phyloP scores from a whole-genome alignment of 2,329 filamentous ascomycete species.

The Pseudocercospora crystallina region DNA sequence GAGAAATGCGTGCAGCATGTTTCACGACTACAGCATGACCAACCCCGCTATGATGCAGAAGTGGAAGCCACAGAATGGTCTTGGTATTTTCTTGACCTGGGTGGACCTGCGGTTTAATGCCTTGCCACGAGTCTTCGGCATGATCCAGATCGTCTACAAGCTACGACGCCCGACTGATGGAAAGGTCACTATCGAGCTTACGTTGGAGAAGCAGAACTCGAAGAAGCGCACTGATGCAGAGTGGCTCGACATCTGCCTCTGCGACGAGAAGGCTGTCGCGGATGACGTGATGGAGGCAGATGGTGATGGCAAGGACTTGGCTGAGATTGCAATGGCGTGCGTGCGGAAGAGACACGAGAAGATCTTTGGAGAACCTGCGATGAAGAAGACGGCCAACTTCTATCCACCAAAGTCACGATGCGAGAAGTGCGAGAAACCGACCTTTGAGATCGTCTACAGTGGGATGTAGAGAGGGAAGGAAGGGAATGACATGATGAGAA shows the following conservation, averaged over 20 bases:
- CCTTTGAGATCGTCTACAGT: slow-evolving; percentile 19
- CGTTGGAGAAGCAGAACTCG: slow-evolving; percentile 3
- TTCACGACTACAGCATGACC: slow-evolving; percentile 17
- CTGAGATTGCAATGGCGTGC: slow-evolving; percentile 11
- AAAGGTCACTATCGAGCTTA: slow-evolving; percentile 12
- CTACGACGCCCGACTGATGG: slow-evolving; percentile 8
- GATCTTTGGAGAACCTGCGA: slow-evolving; percentile 11
- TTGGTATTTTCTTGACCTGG: slow-evolving; percentile 14
- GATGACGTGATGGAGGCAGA: slow-evolving; percentile 1
- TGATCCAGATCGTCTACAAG: slow-evolving; percentile 12
- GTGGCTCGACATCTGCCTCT: slow-evolving; percentile 11
- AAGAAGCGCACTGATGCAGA: slow-evolving; percentile 11
- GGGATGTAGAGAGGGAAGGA: slow-evolving; percentile 6
- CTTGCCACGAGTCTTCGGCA: not conserved
- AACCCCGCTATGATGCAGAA: slow-evolving; percentile 12
- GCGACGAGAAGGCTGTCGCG: slow-evolving; percentile 10
- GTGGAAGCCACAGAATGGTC: slow-evolving; percentile 15
- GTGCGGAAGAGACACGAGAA: slow-evolving; percentile 11
- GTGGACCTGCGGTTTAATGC: slow-evolving; percentile 16
- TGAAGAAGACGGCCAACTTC: slow-evolving; percentile 9
- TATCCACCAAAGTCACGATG: slow-evolving; percentile 7
- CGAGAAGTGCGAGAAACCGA: slow-evolving; percentile 13
- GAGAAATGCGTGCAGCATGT: slow-evolving; percentile 15
- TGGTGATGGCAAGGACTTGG: slow-evolving; percentile 9
- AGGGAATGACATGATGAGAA: not conserved